Evolutionary conservation across 169 alveolate species (phyloP), one percentile per base, ranked within the genome.

Genomic region (Eimeria acervulina): DNA sequence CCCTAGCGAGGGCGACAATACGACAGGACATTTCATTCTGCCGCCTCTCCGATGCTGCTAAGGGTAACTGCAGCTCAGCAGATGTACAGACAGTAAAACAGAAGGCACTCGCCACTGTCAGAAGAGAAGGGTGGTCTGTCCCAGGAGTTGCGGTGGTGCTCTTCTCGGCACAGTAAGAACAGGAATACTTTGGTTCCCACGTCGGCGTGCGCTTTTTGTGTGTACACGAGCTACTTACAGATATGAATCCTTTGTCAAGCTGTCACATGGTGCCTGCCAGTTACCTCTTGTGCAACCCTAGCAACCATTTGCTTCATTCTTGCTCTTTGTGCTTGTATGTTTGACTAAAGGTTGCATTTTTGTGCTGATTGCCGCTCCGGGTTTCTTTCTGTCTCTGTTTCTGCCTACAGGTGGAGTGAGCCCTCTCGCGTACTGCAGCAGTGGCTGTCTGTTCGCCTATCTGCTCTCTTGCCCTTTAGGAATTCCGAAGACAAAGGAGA

Each of bases 401-500:
- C 38, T 31, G 26, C 17, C 36, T 13, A 33, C 93, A 84, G 93
- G 12, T 84, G 93, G 93, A 84, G 78, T 84, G 80, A 38, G 78
- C 10, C 93, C n/a, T 84, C 78, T 6, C 55, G 51, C 33, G 93
- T 21, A 38, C 51, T 84, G 93, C 93, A 33, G 93, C 59, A 59
- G 93, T 84, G 76, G 93, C 78, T 84, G 78, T 84, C 93, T 13
- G 36, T 26, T 21, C 90, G 90, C 5, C 3, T 81, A 21, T 74
- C 85, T 23, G 51, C 85, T 74, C 31, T 40, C 1, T 23, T 13
- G 7, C 85, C 31, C 21, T 40, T 26, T 61, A 6, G 4, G 17
- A 21, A 36, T 44, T 44, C 44, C 68, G 23, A 51, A 31, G 26
- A 40, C 47, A 28, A 81, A 31, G 47, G 28, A 81, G 70, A 21